Evolutionary conservation across 441 rosid species (phyloP), one percentile per base, ranked within the genome.

Genomic region (Syzygium malaccense): DNA sequence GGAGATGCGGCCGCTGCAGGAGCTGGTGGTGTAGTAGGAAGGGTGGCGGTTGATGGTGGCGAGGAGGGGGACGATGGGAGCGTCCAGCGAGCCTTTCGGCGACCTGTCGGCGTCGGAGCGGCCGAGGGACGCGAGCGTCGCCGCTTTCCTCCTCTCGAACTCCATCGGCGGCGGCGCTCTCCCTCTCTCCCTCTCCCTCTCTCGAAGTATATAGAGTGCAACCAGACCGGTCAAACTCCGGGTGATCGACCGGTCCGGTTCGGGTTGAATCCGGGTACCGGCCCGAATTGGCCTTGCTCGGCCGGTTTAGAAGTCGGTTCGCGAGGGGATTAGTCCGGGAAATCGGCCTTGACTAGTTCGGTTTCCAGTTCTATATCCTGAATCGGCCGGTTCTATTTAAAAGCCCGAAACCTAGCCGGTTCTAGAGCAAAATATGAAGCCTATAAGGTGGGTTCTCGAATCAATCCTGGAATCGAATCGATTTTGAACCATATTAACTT

Each of bases 1-100:
- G 15, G 98, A 97, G 93, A 98, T 92, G 54, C 99, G 98, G 87
- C 98, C 98, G 89, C 98, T 97, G 94, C 99, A 98, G 56, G 99
- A 97, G 87, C 99, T 96, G 85, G 98, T 96, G 88, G 99, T 96
- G 96, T 93, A 98, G 95, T 93, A 98, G 20, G 93, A 93, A 55
- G 94, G 95, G 92, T 96, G 99, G 87, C 91, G 86, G 91, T 96
- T 97, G 91, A 96, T 87, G 90, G 92, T 89, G 91, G 93, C 86
- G 91, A 97, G 94, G 84, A 97, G 97, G 62, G 98, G 96, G 62
- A 97, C 86, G 79, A 97, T 96, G 60, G 97, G 96, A 9, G 94
- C 90, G 91, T 97, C 99, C 48, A 96, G 85, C 45, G 93, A 88
- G 53, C 99, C 99, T 90, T 97, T 96, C 1, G 98, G 99, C 28